Conservation (phyloP, 1,139 yeast species). For the Yamadazyma epiphylla region DNA sequence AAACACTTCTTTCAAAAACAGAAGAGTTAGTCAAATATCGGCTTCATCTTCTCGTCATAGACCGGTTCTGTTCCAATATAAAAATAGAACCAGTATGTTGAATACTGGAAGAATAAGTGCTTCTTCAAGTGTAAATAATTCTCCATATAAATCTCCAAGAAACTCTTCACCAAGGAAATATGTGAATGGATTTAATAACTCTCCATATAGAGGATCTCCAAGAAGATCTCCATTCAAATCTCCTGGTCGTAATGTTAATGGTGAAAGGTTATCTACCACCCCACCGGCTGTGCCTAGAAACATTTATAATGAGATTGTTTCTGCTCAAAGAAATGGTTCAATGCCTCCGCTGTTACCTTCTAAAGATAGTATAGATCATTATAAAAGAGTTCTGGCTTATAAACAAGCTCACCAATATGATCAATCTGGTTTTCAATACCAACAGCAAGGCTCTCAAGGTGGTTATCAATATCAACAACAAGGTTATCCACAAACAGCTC, state of each 20-base stretch:
- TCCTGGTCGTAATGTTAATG: slow-evolving; percentile 14
- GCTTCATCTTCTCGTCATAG: slow-evolving; percentile 54
- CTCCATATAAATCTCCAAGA: slow-evolving; percentile 24
- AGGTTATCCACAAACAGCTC: not conserved
- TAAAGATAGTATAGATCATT: slow-evolving; percentile 27
- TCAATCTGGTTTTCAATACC: too few species aligned
- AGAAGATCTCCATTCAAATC: slow-evolving; percentile 22
- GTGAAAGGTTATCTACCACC: slow-evolving; percentile 10
- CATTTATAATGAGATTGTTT: slow-evolving; percentile 44
- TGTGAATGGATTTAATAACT: slow-evolving; percentile 8
- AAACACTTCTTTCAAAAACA: slow-evolving; percentile 17
- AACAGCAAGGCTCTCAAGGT: not conserved
- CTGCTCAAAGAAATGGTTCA: slow-evolving; percentile 31
- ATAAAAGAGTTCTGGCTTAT: slow-evolving; percentile 13
- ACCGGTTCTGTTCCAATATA: slow-evolving; percentile 53
- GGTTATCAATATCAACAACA: slow-evolving; percentile 2
- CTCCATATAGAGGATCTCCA: slow-evolving; percentile 18
- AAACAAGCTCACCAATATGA: slow-evolving; percentile 1
- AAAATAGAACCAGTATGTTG: slow-evolving; percentile 24
- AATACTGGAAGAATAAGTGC: slow-evolving; percentile 23
- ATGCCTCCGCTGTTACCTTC: slow-evolving; percentile 43
- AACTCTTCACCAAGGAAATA: slow-evolving; percentile 17
- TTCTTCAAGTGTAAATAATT: slow-evolving; percentile 32
- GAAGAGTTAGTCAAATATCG: slow-evolving; percentile 48
- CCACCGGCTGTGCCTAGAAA: slow-evolving; percentile 42